Percentiles rank a stretch among this genome's conserved stretches.
These are phyloP conservation scores for Salix brachista DNA, from an alignment of 345 rosid genomes.

Conservation along the genomic window DNA sequence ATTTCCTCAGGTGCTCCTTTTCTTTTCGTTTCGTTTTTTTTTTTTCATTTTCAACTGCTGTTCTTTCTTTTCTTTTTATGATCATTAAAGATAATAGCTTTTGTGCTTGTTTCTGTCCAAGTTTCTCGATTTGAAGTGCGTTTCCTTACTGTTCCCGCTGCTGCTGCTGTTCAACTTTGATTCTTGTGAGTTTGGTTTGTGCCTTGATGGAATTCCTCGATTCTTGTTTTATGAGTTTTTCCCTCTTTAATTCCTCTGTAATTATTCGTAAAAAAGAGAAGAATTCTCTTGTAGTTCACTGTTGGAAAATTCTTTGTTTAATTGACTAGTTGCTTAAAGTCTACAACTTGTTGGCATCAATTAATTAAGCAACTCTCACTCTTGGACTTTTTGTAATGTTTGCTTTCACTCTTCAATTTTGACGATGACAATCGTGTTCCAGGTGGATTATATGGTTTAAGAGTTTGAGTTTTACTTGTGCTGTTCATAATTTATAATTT, in stretches of 20 bases:
- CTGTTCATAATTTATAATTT: not conserved
- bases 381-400: not conserved
- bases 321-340: not conserved
- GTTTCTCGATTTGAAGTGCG: constrained; percentile 23
- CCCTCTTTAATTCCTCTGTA: not conserved
- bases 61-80: not conserved
- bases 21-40: not conserved
- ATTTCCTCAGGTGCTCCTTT: not conserved
- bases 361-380: not conserved
- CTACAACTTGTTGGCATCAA: not conserved
- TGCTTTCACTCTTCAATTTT: not conserved
- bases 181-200: not conserved
- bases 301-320: not conserved
- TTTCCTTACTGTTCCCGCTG: constrained; percentile 9
- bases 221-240: not conserved
- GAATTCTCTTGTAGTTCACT: not conserved
- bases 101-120: constrained; percentile 16
- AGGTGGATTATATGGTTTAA: not conserved
- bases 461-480: not conserved
- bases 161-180: not conserved
- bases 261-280: not conserved
- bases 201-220: not conserved
- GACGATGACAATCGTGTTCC: constrained; percentile 3
- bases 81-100: not conserved
- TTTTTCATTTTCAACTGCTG: not conserved